These are phyloP conservation scores for Trichaptum fuscoviolaceum DNA, from an alignment of 768 basidiomycete species.

Conservation along the genomic window DNA sequence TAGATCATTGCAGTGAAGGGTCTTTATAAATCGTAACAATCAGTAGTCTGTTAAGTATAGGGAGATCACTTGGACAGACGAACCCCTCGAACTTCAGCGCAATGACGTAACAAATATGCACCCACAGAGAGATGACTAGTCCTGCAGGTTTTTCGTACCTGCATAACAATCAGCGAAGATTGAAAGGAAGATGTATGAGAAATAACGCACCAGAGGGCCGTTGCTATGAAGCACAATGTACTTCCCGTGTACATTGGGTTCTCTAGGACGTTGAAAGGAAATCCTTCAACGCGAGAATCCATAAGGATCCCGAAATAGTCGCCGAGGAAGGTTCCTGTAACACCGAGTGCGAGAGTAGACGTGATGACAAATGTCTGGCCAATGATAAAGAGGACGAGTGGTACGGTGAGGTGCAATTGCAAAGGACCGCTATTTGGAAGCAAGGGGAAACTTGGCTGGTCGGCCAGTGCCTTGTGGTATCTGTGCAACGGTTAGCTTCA, in stretches of 20 bases:
- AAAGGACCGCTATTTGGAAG: constrained; percentile 41
- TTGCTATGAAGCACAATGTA: constrained; percentile 83
- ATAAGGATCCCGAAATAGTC: constrained; percentile 85
- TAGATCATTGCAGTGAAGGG: constrained; percentile 86
- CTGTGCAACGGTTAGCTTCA: constrained; percentile 31
- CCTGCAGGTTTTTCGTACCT: constrained; percentile 89
- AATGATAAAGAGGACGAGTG: constrained; percentile 51
- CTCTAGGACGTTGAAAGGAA: constrained; percentile 90
- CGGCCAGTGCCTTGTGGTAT: constrained; percentile 66
- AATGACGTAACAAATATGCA: constrained; percentile 78
- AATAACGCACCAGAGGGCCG: constrained; percentile 71
- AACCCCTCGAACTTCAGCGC: constrained; percentile 91
- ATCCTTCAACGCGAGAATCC: constrained; percentile 88
- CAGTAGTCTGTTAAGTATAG: constrained; percentile 9
- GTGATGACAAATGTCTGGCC: constrained; percentile 86
- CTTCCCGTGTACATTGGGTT: constrained; percentile 98
- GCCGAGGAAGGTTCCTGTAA: constrained; percentile 86
- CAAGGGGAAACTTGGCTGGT: constrained; percentile 67
- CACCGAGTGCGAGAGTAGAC: constrained; percentile 85
- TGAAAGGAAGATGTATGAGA: constrained; percentile 3
- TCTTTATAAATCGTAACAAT: constrained; percentile 24
- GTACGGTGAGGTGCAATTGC: constrained; percentile 56
- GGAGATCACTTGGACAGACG: constrained; percentile 23
- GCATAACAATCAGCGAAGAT: background rate
- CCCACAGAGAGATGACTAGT: constrained; percentile 70